Evolutionary conservation across 495 filamentous ascomycete species (phyloP), one percentile per base, ranked within the genome.

Genomic region (Corynascus novoguineensis): DNA sequence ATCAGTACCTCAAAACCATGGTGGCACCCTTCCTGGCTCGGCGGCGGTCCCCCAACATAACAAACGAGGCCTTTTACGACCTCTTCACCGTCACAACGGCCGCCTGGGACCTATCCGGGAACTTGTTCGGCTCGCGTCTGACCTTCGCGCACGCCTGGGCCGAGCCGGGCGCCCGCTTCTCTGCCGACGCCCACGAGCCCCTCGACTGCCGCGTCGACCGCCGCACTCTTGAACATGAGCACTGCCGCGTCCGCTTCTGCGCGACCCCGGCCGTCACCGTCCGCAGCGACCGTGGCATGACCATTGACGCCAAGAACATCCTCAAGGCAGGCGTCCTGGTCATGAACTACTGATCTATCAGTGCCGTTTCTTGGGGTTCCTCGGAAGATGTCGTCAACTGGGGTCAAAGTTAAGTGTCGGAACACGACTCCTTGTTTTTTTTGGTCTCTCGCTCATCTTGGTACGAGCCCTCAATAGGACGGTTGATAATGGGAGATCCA

Each of bases 211-310:
- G 37, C 5, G 1, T 50, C 14, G 48, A 63, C 29, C 53, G 38
- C n/a, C 11, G 25, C 31, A 19, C 37, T 11, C 54, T 61, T n/a
- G 22, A 53, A 37, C 15, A 38, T 52, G 11, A 45, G 54, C 62
- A 68, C 27, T 41, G 49, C 19, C 68, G 70, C n/a, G 40, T 75
- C 9, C 65, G 63, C 61, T 57, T 71, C 2, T 67, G 68, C 40
- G 60, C 71, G 15, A 73, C 72, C 15, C 72, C 72, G 7, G 59
- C 62, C 19, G 57, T 73, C 15, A 69, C 64, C 2, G 41, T 69
- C 48, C 54, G 71, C 4, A 63, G 64, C 35, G 67, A 69, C 17
- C 45, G 54, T 17, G 60, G 59, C 10, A 60, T 67, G n/a, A 60
- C 55, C 21, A 64, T 69, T 12, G 27, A 41, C 9, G 50, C 56